Conservation (phyloP, 352 stramenopile genomes). For the Globisporangium canariense region DNA sequence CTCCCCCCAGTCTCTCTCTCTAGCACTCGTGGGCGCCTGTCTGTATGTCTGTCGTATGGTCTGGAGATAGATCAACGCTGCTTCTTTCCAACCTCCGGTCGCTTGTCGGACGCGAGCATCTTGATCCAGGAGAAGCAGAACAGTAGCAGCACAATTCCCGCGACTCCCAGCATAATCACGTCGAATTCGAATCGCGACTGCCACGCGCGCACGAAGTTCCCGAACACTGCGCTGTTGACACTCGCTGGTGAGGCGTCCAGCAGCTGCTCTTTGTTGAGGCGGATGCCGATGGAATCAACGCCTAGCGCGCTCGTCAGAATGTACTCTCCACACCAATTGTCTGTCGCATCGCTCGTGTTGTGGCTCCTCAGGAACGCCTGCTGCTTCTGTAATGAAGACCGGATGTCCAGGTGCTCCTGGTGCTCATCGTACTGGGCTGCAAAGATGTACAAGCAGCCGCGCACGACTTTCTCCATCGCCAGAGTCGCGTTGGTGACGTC, state of each 20-base stretch:
- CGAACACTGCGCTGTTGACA: background rate
- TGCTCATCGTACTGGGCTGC: background rate
- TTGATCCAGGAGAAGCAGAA: conserved; percentile 2
- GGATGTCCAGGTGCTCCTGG: background rate
- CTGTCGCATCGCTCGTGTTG: conserved; percentile 4
- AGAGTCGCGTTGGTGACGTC: background rate
- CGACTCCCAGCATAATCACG: conserved; percentile 4
- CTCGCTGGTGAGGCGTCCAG: background rate
- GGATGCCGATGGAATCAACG: background rate
- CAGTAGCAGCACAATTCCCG: background rate
- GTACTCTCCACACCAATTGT: conserved; percentile 11
- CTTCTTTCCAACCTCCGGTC: background rate
- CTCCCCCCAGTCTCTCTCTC: too few relatives aligned
- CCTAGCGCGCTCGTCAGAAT: background rate
- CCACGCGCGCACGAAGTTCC: conserved; percentile 9
- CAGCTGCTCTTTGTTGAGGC: background rate
- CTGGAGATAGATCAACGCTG: background rate
- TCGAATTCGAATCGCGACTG: conserved; percentile 12
- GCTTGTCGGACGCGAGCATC: conserved; percentile 11
- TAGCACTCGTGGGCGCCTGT: too few relatives aligned
- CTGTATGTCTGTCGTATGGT: background rate
- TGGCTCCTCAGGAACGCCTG: conserved; percentile 1
- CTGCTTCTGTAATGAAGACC: background rate
- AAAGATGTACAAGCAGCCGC: conserved; percentile 1
- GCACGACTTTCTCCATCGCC: background rate